Evolutionary conservation across 2,329 filamentous ascomycete species (phyloP).

Genomic region (Apiospora malaysiana): DNA sequence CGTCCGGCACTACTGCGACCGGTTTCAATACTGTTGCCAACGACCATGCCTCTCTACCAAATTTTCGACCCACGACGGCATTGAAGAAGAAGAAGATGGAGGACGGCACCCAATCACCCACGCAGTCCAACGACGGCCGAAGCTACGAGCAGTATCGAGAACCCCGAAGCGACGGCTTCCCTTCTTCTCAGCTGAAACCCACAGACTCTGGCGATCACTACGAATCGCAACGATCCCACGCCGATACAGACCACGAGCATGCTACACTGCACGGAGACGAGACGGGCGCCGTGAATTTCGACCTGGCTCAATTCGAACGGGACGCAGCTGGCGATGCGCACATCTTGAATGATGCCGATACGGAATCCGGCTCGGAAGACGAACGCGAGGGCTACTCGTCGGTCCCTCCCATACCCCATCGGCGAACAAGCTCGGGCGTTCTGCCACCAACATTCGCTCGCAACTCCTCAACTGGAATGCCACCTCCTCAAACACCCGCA

Average conservation of each 20-base stretch:
- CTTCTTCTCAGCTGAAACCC: slow-evolving; percentile 34
- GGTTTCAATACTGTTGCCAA: neutral
- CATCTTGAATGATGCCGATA: slow-evolving; percentile 9
- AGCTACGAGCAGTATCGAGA: slow-evolving; percentile 56
- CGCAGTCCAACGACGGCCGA: slow-evolving; percentile 61
- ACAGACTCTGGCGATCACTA: slow-evolving; percentile 37
- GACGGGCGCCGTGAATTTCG: slow-evolving; percentile 45
- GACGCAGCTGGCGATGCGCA: neutral
- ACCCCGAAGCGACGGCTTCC: slow-evolving; percentile 20
- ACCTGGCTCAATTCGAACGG: slow-evolving; percentile 43
- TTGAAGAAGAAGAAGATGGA: slow-evolving; percentile 42
- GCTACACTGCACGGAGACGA: slow-evolving; percentile 53
- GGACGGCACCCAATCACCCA: slow-evolving; percentile 58
- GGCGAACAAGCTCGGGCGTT: neutral
- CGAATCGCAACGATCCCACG: slow-evolving; percentile 32
- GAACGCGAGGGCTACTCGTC: neutral
- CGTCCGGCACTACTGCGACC: neutral
- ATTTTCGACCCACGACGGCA: slow-evolving; percentile 10
- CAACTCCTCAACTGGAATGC: slow-evolving; percentile 29
- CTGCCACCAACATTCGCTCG: slow-evolving; percentile 7
- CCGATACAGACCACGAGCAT: slow-evolving; percentile 32
- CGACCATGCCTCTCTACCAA: neutral
- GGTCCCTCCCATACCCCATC: slow-evolving; percentile 4
- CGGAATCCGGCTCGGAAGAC: neutral
- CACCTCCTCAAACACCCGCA: slow-evolving; percentile 56